Evolutionary conservation across 257 asterid species (phyloP), one percentile per base, ranked within the genome.

Genomic region (Penstemon barbatus): DNA sequence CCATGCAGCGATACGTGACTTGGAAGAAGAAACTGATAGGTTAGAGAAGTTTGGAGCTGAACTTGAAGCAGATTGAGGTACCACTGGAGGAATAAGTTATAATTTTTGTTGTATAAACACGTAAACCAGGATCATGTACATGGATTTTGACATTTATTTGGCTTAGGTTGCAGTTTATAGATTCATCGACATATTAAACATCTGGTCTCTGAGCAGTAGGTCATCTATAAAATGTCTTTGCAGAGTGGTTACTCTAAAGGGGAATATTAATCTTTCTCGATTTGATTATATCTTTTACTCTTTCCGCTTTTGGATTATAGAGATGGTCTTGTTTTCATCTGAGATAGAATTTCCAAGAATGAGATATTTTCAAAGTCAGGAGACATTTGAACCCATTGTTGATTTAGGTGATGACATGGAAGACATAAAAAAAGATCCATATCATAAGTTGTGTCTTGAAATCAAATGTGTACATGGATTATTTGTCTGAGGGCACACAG

Each of bases 21-120:
- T 87, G 85, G 92, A 88, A 9, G 98, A 77, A 53, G 98, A 92
- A 77, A 87, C 98, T 1, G 92, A 84, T 66, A 84, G 95, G 66
- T 74, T 92, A 81, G 97, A 92, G 84, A 79, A 79, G 79, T 90
- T 88, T 56, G 97, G 98, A 57, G 89, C 95, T 36, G 97, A 92
- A 74, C 98, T 92, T 41, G 98, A 92, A 82, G 80, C 83, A 9
- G 95, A 79, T 9, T 87, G 75, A 84, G 68, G 53, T 64, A 48
- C 48, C 46, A 50, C 19, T 48, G 38, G 43, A 58, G 41, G 36
- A 66, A 6, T 36, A 38, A 52, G 25, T 25, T 25, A 36, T 42
- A 33, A 50, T 62, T 63, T 46, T 50, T 58, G 49, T 51, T 44
- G 67, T 66, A 55, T 73, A 61, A 43, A 71, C 70, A 48, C 65